Base-by-base conservation (phyloP, 768 basidiomycete species). In the Leccinum boreale region DNA sequence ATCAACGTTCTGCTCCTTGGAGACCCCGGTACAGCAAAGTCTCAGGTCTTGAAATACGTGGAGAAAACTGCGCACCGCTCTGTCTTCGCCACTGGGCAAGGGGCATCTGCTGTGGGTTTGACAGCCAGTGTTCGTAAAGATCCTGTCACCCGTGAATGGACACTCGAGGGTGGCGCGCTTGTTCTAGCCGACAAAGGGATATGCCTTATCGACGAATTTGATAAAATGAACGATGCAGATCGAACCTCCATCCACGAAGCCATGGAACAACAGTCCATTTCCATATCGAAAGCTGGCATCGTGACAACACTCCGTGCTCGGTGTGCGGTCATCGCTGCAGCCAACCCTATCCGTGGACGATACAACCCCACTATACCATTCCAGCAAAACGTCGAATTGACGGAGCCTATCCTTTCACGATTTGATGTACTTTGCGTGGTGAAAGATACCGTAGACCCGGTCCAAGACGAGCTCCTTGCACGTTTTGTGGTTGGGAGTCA, bases 191-290 rank as follows among this genome's bases (percentile, higher is more conserved):
- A 99, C 75, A 97, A 96, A 75, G 97, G 97, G 12, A 92, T 90
- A 26, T 98, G 97, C 69, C 78, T 98, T 36, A 99, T 99, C 64
- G 97, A 99, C 75, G 97, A 98, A 73, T 98, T 99, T 72, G 97
- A 99, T 79, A 99, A 99, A 80, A 99, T 99, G 97, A 98, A 98
- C 74, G 97, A 98, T 67, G 83, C 92, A 15, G 96, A 99, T 72
- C 82, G 96, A 65, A 98, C 95, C 15, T 97, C 94, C 4, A 98
- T 99, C 67, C 97, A 98, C 78, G 97, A 99, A 73, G 97, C 97
- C 2, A 99, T 99, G 97, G 97, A 99, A 71, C 97, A 99, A 75
- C 97, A 98, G 72, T 90, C 93, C 12, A 99, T 99, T 63, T 98
- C 97, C 4, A 98, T 99, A 67, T 94, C 96, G 23, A 99, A 99